These are phyloP conservation scores for Fusarium agapanthi DNA, from an alignment of 2,329 filamentous ascomycete species.

Conservation along the genomic window DNA sequence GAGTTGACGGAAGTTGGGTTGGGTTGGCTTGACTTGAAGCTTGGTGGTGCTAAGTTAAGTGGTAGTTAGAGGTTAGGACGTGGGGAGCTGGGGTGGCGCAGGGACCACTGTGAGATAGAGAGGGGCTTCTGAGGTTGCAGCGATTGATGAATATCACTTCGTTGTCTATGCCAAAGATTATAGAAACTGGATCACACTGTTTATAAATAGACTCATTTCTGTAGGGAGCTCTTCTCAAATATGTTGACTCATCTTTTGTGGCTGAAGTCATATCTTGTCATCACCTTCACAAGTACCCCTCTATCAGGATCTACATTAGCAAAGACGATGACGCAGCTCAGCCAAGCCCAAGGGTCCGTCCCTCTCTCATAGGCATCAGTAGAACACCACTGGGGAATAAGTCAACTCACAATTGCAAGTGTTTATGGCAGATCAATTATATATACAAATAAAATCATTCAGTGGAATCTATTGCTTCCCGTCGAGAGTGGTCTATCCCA, in stretches of 20 bases:
- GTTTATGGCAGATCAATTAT: background rate
- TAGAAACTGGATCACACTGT: accelerated
- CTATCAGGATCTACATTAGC: constrained; percentile 18
- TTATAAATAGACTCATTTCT: no score
- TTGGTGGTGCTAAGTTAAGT: constrained; percentile 16
- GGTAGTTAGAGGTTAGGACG: constrained; percentile 6
- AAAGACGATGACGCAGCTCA: constrained; percentile 31
- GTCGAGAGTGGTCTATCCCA: constrained; percentile 43
- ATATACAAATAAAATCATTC: constrained; percentile 41
- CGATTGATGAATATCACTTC: background rate
- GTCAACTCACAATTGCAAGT: background rate
- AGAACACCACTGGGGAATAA: background rate
- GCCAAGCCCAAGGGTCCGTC: constrained; percentile 12
- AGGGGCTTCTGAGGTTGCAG: constrained; percentile 2
- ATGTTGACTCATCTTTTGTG: no score
- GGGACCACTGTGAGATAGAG: constrained; percentile 28
- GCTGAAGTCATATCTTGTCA: background rate
- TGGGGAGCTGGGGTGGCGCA: constrained; percentile 36
- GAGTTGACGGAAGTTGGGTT: constrained; percentile 34
- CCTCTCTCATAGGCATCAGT: constrained; percentile 3
- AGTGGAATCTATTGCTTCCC: constrained; percentile 46
- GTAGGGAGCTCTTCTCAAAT: no score
- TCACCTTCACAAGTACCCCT: constrained; percentile 3
- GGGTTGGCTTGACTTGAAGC: constrained; percentile 31
- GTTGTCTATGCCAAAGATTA: accelerated